Percentiles rank a stretch among this genome's conserved stretches.
These are phyloP conservation scores for Escovopsis sp. DNA, from an alignment of 2,329 filamentous ascomycete species.

Conservation along the genomic window DNA sequence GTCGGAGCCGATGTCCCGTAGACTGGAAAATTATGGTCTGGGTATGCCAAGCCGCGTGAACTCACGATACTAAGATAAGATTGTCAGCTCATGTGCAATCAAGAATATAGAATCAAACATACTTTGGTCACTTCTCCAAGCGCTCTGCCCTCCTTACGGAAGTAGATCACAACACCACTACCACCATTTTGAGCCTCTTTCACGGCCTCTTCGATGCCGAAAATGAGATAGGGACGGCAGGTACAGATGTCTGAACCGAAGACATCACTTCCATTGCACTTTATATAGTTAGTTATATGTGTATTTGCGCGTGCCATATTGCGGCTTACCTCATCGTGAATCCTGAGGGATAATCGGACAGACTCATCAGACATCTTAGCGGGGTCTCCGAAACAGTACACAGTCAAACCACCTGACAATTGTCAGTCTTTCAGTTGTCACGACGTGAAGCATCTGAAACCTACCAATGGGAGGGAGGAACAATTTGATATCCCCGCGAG, in stretches of 20 bases:
- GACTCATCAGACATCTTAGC: conserved; percentile 85
- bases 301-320: background rate
- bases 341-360: conserved; percentile 64
- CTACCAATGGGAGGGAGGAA: conserved; percentile 85
- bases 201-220: conserved; percentile 93
- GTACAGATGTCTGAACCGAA: conserved; percentile 98
- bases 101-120: conserved; percentile 16
- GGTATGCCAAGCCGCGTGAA: conserved; percentile 3
- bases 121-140: conserved; percentile 94
- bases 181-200: conserved; percentile 92
- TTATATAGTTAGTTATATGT: background rate
- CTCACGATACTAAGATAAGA: conserved; percentile 29
- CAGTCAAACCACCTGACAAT: conserved; percentile 60
- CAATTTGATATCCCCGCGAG: conserved; percentile 82
- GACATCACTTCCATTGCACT: conserved; percentile 92
- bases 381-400: conserved; percentile 93
- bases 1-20: too few relatives aligned
- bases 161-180: conserved; percentile 93
- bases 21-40: too few relatives aligned
- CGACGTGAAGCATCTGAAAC: conserved; percentile 2
- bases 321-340: conserved; percentile 49
- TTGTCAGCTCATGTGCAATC: conserved; percentile 15
- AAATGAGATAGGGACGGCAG: conserved; percentile 88
- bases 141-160: conserved; percentile 91
- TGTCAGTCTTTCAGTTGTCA: background rate